These are phyloP conservation scores for Aspergillus novoparasiticus DNA, from an alignment of 2,329 filamentous ascomycete genomes.

Conservation along the genomic window DNA sequence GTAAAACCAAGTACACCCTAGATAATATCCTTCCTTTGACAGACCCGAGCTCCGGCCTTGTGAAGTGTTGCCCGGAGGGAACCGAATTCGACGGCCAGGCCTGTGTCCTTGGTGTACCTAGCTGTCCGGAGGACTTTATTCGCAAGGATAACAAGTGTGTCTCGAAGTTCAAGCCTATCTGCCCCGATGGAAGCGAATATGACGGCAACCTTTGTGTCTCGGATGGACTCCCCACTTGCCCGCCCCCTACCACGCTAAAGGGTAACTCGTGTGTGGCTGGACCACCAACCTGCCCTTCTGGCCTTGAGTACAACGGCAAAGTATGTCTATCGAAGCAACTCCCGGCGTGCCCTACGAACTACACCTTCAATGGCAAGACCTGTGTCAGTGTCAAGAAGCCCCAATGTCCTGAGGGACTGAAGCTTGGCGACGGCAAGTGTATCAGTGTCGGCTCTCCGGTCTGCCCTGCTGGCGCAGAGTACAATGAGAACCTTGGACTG, in stretches of 20 bases:
- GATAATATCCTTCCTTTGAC: neutral
- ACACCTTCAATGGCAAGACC: neutral
- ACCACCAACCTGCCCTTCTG: neutral
- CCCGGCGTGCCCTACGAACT: neutral
- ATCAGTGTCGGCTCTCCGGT: neutral
- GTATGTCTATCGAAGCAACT: neutral
- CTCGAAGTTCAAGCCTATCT: neutral
- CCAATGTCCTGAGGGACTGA: neutral
- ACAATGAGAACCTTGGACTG: neutral
- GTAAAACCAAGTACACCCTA: neutral
- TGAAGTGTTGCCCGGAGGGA: neutral
- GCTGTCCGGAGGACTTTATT: neutral
- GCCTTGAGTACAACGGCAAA: neutral
- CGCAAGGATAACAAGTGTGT: neutral
- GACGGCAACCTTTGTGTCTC: neutral
- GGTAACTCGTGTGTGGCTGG: neutral
- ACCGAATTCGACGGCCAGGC: neutral
- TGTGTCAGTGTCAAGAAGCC: neutral
- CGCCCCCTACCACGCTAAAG: neutral
- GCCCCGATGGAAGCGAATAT: neutral
- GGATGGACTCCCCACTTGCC: neutral
- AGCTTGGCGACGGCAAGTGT: neutral
- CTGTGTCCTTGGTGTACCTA: neutral
- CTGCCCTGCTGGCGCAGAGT: neutral
- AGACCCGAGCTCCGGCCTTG: neutral